Evolutionary conservation across 768 basidiomycete genomes (phyloP).

Genomic region (Tephrocybe sp.): DNA sequence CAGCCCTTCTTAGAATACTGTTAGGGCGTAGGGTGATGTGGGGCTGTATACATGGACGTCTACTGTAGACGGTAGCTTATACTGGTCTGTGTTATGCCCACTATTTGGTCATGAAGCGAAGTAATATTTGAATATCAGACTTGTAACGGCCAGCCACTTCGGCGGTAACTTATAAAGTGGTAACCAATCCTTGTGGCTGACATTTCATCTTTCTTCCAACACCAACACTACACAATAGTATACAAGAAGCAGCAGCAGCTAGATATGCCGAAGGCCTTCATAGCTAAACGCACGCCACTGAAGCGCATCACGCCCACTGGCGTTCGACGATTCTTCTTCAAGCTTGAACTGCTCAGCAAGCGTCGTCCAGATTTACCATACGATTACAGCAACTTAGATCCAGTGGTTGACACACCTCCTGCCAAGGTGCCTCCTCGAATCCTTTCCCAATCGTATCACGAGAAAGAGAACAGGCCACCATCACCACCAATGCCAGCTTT

Average conservation of each 20-base stretch:
- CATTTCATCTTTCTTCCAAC: background rate
- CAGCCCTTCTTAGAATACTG: conserved; percentile 73
- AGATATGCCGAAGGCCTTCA: conserved; percentile 12
- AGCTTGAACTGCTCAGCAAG: conserved; percentile 32
- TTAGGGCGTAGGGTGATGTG: conserved; percentile 18
- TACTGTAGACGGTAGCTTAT: conserved; percentile 14
- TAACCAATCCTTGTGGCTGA: conserved; percentile 8
- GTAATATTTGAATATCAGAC: conserved; percentile 1
- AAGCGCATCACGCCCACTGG: conserved; percentile 12
- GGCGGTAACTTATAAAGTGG: background rate
- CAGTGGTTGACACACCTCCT: conserved; percentile 26
- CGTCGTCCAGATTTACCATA: conserved; percentile 5
- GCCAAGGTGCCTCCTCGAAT: background rate
- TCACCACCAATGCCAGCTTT: background rate
- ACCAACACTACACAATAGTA: background rate
- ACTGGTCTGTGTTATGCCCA: conserved; percentile 8
- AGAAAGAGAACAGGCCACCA: conserved; percentile 3
- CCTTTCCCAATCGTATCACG: conserved; percentile 2
- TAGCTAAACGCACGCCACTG: background rate
- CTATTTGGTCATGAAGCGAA: background rate
- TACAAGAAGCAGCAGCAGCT: too few species aligned
- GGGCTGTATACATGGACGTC: conserved; percentile 4
- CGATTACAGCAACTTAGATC: conserved; percentile 21
- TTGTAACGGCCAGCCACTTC: conserved; percentile 6
- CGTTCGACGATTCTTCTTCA: conserved; percentile 42